Evolutionary conservation across 345 rosid genomes (phyloP).

Genomic region (Hypericum perforatum): DNA sequence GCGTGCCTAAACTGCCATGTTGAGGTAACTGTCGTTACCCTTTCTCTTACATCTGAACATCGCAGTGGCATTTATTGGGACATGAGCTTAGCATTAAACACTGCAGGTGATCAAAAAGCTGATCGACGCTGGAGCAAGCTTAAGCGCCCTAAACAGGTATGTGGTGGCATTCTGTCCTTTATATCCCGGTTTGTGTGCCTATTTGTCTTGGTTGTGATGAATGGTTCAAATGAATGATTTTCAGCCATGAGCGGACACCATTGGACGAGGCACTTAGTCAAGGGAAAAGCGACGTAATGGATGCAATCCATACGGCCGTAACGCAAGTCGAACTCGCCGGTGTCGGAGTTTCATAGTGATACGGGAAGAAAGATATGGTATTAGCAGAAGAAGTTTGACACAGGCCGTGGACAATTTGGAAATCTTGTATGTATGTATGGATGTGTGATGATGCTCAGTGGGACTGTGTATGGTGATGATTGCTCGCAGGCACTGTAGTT

Average conservation of each 20-base stretch:
- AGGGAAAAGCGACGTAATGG: constrained; percentile 57
- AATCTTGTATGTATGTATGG: too few species aligned
- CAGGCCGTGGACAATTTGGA: too few species aligned
- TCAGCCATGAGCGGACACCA: constrained; percentile 74
- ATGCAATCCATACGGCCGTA: constrained; percentile 49
- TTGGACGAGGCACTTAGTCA: constrained; percentile 69
- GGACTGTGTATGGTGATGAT: too few species aligned
- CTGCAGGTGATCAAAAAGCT: constrained; percentile 69
- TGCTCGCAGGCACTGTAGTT: too few species aligned
- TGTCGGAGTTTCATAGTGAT: constrained; percentile 34
- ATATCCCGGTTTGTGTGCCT: neutral
- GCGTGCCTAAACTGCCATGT: constrained; percentile 81
- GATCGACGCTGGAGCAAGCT: constrained; percentile 67
- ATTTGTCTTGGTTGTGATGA: neutral
- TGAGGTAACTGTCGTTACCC: constrained; percentile 37
- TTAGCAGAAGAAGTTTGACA: too few species aligned
- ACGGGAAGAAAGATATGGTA: neutral
- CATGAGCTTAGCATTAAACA: constrained; percentile 1
- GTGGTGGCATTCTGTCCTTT: neutral
- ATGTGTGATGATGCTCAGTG: too few species aligned
- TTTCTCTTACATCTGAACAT: neutral
- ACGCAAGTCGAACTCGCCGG: constrained; percentile 59
- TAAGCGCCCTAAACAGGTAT: constrained; percentile 63
- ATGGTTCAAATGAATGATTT: constrained; percentile 2
- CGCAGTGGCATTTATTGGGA: constrained; percentile 1